Evolutionary conservation across 116 monocot genomes (phyloP), one percentile per base, ranked within the genome.

Genomic region (Zostera marina): DNA sequence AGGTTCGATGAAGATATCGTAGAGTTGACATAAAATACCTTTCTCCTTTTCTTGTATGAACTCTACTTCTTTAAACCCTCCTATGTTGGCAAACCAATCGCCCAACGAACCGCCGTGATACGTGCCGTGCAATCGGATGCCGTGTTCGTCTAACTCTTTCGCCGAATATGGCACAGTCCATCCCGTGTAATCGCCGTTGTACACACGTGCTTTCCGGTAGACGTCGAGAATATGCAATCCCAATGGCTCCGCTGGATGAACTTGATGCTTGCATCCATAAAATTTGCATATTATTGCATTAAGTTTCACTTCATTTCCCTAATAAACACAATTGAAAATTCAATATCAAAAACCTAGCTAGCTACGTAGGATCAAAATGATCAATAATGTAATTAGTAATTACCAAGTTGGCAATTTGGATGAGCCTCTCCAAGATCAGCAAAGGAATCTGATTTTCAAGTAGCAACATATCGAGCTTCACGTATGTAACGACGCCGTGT

Each of bases 381-480:
- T n/a, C n/a, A 44, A 4, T 14, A 9, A 45, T 45, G n/a, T n/a
- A n/a, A n/a, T 45, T 45, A 52, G 1, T 42, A 10, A 41, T 22
- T 48, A 62, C 62, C 19, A 62, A 9, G 11, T 47, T 17, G 15
- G 62, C 47, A 12, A 62, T 47, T 19, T 23, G 12, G 5, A 47
- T 25, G 7, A 62, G 25, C 13, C 26, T 47, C 24, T 58, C 4
- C 12, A 73, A 58, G 12, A 74, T 58, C 3, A 44, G 2, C 3
- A 63, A 51, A 4, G 74, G 63, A 1, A 74, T 4, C 44, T 74
- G 68, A 25, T 68, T 74, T 16, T 74, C 74, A 11, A 74, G 46
- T 15, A 68, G 7, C 17, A 74, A 19, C 16, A 74, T 19, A 59
- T 73, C 73, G 4, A 41, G 13, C 40, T 13, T 39, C 14, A 73